These are phyloP conservation scores for Rhodamnia rubescens DNA, from an alignment of 345 rosid genomes.

Conservation along the genomic window DNA sequence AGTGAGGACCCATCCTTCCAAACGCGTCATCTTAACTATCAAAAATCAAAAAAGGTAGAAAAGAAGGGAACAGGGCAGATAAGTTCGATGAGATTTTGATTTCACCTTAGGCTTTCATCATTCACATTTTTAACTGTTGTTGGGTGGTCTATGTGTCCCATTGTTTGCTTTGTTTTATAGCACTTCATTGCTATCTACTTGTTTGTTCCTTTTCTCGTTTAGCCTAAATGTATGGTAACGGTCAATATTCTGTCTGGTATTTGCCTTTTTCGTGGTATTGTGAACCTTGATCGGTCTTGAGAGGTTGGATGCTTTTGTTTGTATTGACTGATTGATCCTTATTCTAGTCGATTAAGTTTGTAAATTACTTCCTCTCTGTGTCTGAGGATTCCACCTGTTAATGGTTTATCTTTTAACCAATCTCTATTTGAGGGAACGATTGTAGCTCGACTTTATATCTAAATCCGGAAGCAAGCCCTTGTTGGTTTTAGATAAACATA, in stretches of 20 bases:
- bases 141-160: slow-evolving; percentile 10
- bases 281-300: slow-evolving; percentile 6
- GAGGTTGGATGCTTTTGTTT: neutral
- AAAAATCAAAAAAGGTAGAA: slow-evolving; percentile 1
- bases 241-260: slow-evolving; percentile 3
- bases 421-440: neutral
- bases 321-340: neutral
- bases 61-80: slow-evolving; percentile 17
- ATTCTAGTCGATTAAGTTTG: neutral
- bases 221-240: slow-evolving; percentile 1
- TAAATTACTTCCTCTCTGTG: neutral
- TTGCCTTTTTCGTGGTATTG: slow-evolving; percentile 1
- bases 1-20: slow-evolving; percentile 13
- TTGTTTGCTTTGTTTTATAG: slow-evolving; percentile 12
- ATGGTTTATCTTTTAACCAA: neutral
- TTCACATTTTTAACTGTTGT: slow-evolving; percentile 12
- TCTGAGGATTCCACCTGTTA: neutral
- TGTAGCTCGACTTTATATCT: neutral
- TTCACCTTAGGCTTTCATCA: slow-evolving; percentile 9
- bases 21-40: neutral
- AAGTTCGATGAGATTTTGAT: slow-evolving; percentile 22
- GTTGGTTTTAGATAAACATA: neutral
- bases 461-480: neutral
- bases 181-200: slow-evolving; percentile 6
- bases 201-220: slow-evolving; percentile 16